Base-by-base conservation (phyloP, 805 yeast species). In the Candida argentea region DNA sequence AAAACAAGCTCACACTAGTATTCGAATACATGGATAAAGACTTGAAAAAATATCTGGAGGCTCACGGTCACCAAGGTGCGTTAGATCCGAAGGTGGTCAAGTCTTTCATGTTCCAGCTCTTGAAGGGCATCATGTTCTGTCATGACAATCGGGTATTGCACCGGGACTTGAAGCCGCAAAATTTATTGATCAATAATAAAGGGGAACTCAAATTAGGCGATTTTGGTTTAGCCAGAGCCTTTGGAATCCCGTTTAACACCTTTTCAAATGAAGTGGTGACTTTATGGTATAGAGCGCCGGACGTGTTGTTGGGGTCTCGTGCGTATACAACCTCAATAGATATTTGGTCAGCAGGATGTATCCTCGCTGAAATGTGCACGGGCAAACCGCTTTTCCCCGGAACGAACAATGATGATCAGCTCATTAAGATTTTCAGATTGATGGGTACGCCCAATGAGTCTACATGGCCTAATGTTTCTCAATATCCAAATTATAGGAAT, bases 261-360 rank as follows among this genome's bases (percentile, higher is more conserved):
- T 91, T 87, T 48, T 84, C 95, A 13, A 91, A 89, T 55, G 98
- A 91, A 53, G 97, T 91, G 29, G 98, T 91, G 25, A 91, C 98
- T 0, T 62, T 91, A 38, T 91, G 98, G 98, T 89, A 89, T 56
- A 72, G 98, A 39, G 95, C 97, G 0, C 98, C 98, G 0, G 98
- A 89, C 50, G 97, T 91, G 17, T 62, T 91, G 29, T 67, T 91
- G 47, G 98, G 98, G 2, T 85, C 95, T 3, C 74, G 95, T 43
- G 89, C 93, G 32, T 91, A 91, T 56, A 82, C 95, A 25, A 91
- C 98, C 0, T 87, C 95, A 6, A 93, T 91, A 35, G 98, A 91
- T 51, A 84, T 91, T 60, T 91, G 98, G 98, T 85, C 95, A 11
- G 93, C 95, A 10, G 98, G 98, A 10, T 91, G 98, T 57, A 91